phyloP scores from a whole-genome alignment of 306 rosid species.

The Potentilla sterilis region DNA sequence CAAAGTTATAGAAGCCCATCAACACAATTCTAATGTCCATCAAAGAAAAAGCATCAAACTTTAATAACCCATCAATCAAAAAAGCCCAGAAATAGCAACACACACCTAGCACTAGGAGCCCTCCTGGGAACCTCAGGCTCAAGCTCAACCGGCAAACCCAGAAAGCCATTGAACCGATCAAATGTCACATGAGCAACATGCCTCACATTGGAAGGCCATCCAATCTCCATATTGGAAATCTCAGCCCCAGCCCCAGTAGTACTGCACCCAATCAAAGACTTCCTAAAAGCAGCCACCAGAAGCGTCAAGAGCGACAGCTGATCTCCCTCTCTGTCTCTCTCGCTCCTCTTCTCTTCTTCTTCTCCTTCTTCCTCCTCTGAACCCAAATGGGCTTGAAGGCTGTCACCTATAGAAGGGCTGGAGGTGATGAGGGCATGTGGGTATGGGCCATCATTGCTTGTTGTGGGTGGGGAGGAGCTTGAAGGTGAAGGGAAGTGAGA shows the following conservation, averaged over 20 bases:
- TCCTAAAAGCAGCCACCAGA: constrained; percentile 71
- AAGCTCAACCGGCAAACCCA: constrained; percentile 93
- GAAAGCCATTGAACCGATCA: constrained; percentile 96
- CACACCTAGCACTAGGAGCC: constrained; percentile 93
- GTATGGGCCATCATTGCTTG: constrained; percentile 53
- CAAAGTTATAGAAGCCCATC: background rate
- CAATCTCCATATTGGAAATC: constrained; percentile 86
- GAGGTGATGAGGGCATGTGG: constrained; percentile 53
- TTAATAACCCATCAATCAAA: background rate
- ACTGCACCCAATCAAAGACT: constrained; percentile 81
- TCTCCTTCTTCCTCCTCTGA: constrained; percentile 19
- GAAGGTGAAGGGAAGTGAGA: constrained; percentile 85
- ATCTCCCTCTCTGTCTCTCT: constrained; percentile 70
- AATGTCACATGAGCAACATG: constrained; percentile 97
- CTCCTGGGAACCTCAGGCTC: constrained; percentile 92
- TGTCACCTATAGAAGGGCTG: constrained; percentile 44
- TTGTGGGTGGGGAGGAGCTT: constrained; percentile 57
- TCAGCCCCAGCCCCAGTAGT: constrained; percentile 24
- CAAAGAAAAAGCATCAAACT: background rate
- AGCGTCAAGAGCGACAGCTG: constrained; percentile 72
- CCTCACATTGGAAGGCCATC: constrained; percentile 90
- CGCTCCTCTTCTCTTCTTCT: constrained; percentile 45
- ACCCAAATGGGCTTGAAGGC: constrained; percentile 33
- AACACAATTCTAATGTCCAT: constrained; percentile 1
- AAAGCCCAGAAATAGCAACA: constrained; percentile 3